Conservation (phyloP, 2,329 filamentous ascomycete species). For the Venturia nashicola region DNA sequence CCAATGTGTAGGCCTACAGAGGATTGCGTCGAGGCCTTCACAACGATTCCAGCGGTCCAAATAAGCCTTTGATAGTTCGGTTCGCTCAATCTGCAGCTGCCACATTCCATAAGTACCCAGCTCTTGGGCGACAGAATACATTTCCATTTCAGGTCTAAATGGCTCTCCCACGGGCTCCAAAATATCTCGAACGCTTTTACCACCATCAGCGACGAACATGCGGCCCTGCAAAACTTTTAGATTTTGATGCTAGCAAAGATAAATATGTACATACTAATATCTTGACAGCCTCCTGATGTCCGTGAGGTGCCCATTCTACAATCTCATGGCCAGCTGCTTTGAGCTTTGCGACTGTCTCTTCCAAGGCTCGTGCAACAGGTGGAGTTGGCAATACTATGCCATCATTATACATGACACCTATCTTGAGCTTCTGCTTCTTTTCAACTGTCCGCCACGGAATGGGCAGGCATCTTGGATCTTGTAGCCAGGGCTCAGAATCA, state of each 20-base stretch:
- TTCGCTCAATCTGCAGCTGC: slow-evolving; percentile 36
- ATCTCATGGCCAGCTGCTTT: slow-evolving; percentile 40
- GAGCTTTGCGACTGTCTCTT: slow-evolving; percentile 40
- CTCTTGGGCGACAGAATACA: slow-evolving; percentile 31
- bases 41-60: slow-evolving; percentile 32
- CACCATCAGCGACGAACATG: slow-evolving; percentile 41
- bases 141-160: slow-evolving; percentile 36
- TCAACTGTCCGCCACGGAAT: slow-evolving; percentile 39
- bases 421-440: slow-evolving; percentile 21
- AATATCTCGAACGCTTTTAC: slow-evolving; percentile 31
- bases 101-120: slow-evolving; percentile 34
- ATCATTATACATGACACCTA: slow-evolving; percentile 15
- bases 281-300: slow-evolving; percentile 39
- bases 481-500: slow-evolving; percentile 36
- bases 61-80: slow-evolving; percentile 28
- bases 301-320: slow-evolving; percentile 42
- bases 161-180: slow-evolving; percentile 31
- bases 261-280: slow-evolving; percentile 29
- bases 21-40: slow-evolving; percentile 31
- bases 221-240: slow-evolving; percentile 16
- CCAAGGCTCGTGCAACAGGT: slow-evolving; percentile 14
- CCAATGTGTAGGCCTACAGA: slow-evolving; percentile 16
- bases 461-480: slow-evolving; percentile 40
- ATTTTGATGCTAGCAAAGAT: not conserved
- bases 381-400: slow-evolving; percentile 14